These are phyloP conservation scores for Marsdenia floribunda DNA, from an alignment of 257 asterid species.

Conservation along the genomic window DNA sequence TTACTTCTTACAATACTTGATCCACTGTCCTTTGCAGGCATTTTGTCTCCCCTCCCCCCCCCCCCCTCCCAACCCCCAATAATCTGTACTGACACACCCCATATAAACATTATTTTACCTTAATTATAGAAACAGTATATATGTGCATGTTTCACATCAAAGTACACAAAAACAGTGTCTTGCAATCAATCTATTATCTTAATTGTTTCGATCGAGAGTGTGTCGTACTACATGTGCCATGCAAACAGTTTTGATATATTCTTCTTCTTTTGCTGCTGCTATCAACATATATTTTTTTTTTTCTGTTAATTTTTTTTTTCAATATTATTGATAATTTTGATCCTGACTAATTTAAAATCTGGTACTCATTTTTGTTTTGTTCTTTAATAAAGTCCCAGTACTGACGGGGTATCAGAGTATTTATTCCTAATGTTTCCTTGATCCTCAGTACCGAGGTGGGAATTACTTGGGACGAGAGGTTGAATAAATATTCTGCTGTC, in stretches of 20 bases:
- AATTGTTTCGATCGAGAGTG: constrained; percentile 3
- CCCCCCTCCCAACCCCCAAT: no score
- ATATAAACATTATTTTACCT: no score
- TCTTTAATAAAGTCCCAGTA: no score
- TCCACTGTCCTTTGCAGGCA: constrained; percentile 57
- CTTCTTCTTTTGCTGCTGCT: background rate
- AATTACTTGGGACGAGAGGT: no score
- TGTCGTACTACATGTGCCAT: constrained; percentile 29
- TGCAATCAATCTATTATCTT: constrained; percentile 20
- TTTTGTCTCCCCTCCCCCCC: constrained; percentile 29
- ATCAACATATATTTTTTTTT: background rate
- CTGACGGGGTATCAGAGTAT: no score
- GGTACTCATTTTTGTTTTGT: no score
- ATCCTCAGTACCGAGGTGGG: no score
- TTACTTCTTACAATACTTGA: constrained; percentile 34
- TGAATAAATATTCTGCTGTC: no score
- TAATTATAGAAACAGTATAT: background rate
- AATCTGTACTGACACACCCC: constrained; percentile 8
- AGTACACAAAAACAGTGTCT: constrained; percentile 38
- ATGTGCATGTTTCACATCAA: constrained; percentile 33
- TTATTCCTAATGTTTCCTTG: no score
- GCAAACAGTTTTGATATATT: constrained; percentile 21
- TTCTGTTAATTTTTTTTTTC: background rate
- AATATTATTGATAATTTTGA: no score
- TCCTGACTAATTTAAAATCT: no score